Evolutionary conservation across 495 filamentous ascomycete species (phyloP).

Genomic region (Hypoxylon lienhwacheense): DNA sequence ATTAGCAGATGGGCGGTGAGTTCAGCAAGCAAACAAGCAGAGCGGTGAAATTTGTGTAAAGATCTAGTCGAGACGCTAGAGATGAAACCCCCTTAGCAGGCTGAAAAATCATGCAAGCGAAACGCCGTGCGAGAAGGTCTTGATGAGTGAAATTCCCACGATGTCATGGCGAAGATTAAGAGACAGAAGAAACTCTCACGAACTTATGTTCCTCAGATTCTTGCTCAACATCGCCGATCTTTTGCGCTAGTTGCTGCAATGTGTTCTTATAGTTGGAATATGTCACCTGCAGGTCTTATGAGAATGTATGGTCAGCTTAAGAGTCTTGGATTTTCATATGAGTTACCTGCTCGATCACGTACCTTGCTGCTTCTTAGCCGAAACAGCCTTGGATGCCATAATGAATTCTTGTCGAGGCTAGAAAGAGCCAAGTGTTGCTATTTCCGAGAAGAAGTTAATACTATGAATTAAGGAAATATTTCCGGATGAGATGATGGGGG

Average conservation of each 20-base stretch:
- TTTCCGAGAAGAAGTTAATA: too few relatives aligned
- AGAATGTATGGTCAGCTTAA: slow-evolving; percentile 27
- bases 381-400: slow-evolving; percentile 48
- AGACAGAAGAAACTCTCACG: slow-evolving; percentile 40
- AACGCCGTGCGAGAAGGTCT: slow-evolving; percentile 11
- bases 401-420: too few relatives aligned
- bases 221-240: slow-evolving; percentile 96
- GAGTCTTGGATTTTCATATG: background rate
- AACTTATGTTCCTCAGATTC: slow-evolving; percentile 98
- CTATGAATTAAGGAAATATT: slow-evolving; percentile 6
- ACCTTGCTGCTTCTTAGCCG: slow-evolving; percentile 86
- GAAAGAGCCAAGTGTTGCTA: too few relatives aligned
- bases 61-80: slow-evolving; percentile 30
- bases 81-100: slow-evolving; percentile 19
- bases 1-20: slow-evolving; percentile 48
- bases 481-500: slow-evolving; percentile 16
- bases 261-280: slow-evolving; percentile 96
- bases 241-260: slow-evolving; percentile 88
- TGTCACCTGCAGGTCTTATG: slow-evolving; percentile 80
- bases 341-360: slow-evolving; percentile 25
- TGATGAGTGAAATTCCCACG: slow-evolving; percentile 19
- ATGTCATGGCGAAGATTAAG: slow-evolving; percentile 29
- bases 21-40: slow-evolving; percentile 13
- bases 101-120: slow-evolving; percentile 24
- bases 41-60: slow-evolving; percentile 37